Percentiles rank a stretch among this genome's conserved stretches.
Evolutionary conservation across 2,329 filamentous ascomycete genomes (phyloP).

Genomic region (Blumeria graminis): DNA sequence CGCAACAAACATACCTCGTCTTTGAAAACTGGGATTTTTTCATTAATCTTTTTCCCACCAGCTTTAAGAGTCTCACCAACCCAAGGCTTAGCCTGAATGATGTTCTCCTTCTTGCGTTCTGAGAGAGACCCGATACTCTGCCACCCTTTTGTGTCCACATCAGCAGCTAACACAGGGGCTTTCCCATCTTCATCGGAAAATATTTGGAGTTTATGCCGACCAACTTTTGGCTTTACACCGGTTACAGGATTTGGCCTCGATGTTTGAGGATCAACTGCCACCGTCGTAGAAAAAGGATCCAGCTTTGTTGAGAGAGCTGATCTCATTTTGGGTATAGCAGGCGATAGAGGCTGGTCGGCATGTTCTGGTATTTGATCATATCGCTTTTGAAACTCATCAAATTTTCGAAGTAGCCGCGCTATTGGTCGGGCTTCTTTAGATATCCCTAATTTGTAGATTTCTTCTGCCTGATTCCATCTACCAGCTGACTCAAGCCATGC

Average conservation of each 20-base stretch:
- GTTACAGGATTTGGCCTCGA: constrained; percentile 25
- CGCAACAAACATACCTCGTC: constrained; percentile 56
- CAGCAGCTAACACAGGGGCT: constrained; percentile 27
- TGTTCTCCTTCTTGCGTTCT: constrained; percentile 87
- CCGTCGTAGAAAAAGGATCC: constrained; percentile 48
- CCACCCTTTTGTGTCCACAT: constrained; percentile 48
- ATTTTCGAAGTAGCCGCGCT: constrained; percentile 67
- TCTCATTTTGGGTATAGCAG: constrained; percentile 61
- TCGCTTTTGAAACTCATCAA: constrained; percentile 70
- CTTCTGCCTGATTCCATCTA: constrained; percentile 75
- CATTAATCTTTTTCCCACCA: constrained; percentile 54
- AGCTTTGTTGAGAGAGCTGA: constrained; percentile 67
- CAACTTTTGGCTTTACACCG: constrained; percentile 33
- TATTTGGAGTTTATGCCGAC: constrained; percentile 65
- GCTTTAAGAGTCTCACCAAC: constrained; percentile 73
- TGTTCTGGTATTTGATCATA: constrained; percentile 41
- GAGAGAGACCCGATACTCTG: constrained; percentile 70
- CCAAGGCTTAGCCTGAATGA: constrained; percentile 69
- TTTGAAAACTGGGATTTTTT: constrained; percentile 84
- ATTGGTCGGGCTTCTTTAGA: constrained; percentile 67
- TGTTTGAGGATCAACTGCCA: constrained; percentile 39
- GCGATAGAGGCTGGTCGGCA: constrained; percentile 49
- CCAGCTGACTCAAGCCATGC: constrained; percentile 70
- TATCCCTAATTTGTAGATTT: constrained; percentile 77
- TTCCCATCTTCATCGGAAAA: constrained; percentile 60